These are phyloP conservation scores for Saturnispora diversa DNA, from an alignment of 805 yeast genomes.

Conservation along the genomic window DNA sequence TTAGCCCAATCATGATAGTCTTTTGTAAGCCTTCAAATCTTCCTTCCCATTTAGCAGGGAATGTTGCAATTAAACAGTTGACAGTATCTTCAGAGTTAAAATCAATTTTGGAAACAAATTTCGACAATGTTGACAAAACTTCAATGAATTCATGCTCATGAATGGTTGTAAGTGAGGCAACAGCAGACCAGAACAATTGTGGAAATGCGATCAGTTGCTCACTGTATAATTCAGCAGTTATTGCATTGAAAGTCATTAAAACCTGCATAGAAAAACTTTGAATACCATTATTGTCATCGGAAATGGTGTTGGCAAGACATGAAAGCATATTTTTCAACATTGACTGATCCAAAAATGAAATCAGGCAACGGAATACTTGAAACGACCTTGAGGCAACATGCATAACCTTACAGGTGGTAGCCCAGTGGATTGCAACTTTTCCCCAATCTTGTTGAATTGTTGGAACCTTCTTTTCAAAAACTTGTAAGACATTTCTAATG, in stretches of 20 bases:
- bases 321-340: conserved; percentile 94
- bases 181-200: conserved; percentile 90
- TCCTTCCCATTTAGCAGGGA: conserved; percentile 96
- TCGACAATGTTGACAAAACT: conserved; percentile 70
- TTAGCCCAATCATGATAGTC: conserved; percentile 69
- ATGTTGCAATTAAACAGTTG: conserved; percentile 70
- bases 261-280: conserved; percentile 98
- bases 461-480: conserved; percentile 42
- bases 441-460: conserved; percentile 77
- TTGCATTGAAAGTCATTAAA: conserved; percentile 88
- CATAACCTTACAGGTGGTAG: conserved; percentile 93
- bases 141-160: conserved; percentile 93
- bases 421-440: conserved; percentile 77
- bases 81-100: conserved; percentile 80
- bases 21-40: conserved; percentile 82
- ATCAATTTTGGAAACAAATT: conserved; percentile 80
- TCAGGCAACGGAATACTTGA: conserved; percentile 78
- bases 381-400: conserved; percentile 96
- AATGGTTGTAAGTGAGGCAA: conserved; percentile 81
- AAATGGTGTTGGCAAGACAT: conserved; percentile 82
- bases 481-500: conserved; percentile 52
- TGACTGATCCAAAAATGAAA: conserved; percentile 72
- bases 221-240: conserved; percentile 76
- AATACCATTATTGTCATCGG: conserved; percentile 82
- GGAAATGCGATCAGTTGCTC: conserved; percentile 80